phyloP scores from a whole-genome alignment of 805 yeast species.

The Dipodascus albidus region DNA sequence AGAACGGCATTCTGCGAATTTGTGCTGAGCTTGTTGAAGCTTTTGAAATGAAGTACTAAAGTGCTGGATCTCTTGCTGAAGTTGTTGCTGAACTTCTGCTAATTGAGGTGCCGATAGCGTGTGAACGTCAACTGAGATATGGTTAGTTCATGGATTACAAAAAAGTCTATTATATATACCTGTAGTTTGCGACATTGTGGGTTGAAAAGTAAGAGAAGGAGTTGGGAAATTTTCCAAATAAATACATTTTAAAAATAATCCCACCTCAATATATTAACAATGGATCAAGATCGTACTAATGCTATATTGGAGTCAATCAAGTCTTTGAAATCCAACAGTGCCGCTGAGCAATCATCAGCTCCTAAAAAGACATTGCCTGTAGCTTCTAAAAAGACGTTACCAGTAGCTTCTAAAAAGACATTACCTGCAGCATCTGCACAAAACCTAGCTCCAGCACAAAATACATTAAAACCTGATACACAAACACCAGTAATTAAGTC shows the following conservation, averaged over 20 bases:
- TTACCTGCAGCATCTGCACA: too few species aligned
- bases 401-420: background rate
- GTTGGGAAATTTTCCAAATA: background rate
- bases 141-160: background rate
- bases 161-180: background rate
- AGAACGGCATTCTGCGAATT: constrained; percentile 68
- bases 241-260: background rate
- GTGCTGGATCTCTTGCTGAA: constrained; percentile 79
- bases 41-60: constrained; percentile 77
- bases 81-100: constrained; percentile 66
- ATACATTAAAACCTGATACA: too few species aligned
- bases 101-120: constrained; percentile 76
- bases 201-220: background rate
- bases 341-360: background rate
- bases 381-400: too few species aligned
- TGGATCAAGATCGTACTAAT: constrained; percentile 7
- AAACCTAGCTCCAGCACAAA: too few species aligned
- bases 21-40: constrained; percentile 66
- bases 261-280: background rate
- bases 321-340: background rate
- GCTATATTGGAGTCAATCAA: constrained; percentile 4
- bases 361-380: background rate
- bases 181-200: background rate
- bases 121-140: constrained; percentile 44
- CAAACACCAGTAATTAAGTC: too few species aligned